Conservation (phyloP, 768 basidiomycete species). For the Coprinellus micaceus region DNA sequence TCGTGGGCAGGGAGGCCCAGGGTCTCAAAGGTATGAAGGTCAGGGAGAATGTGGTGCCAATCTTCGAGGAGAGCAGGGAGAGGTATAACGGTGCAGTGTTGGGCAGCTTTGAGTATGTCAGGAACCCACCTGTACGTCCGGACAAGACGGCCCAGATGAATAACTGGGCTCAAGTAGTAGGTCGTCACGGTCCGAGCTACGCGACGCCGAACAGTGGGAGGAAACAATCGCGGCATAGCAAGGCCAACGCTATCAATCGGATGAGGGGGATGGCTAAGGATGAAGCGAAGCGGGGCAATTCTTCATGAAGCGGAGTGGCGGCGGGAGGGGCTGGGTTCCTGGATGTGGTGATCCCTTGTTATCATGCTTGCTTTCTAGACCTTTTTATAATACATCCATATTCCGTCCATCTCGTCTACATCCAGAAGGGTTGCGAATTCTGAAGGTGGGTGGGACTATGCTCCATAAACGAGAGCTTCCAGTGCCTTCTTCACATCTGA, state of each 20-base stretch:
- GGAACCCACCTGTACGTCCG: background rate
- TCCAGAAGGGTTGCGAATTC: background rate
- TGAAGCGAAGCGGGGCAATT: too few species aligned
- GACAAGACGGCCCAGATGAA: too few species aligned
- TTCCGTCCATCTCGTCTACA: background rate
- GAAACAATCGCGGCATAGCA: background rate
- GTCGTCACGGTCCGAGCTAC: background rate
- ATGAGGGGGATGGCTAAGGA: background rate
- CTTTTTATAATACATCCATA: background rate
- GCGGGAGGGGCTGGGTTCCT: too few species aligned
- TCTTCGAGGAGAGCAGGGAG: background rate
- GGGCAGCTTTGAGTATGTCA: background rate
- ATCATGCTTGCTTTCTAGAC: background rate
- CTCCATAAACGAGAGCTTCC: slow-evolving; percentile 29
- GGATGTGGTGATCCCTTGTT: background rate
- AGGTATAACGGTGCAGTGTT: background rate
- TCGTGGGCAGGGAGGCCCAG: slow-evolving; percentile 1
- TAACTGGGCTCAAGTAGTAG: too few species aligned
- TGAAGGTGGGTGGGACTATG: background rate
- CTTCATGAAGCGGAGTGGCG: too few species aligned
- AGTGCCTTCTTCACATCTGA: slow-evolving; percentile 54
- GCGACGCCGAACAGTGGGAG: background rate
- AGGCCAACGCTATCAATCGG: background rate
- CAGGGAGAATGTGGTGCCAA: background rate
- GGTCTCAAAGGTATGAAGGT: background rate